Percentiles rank a stretch among this genome's conserved stretches.
These are phyloP conservation scores for Intubia oerlemansii DNA, from an alignment of 2,329 filamentous ascomycete genomes.

Conservation along the genomic window DNA sequence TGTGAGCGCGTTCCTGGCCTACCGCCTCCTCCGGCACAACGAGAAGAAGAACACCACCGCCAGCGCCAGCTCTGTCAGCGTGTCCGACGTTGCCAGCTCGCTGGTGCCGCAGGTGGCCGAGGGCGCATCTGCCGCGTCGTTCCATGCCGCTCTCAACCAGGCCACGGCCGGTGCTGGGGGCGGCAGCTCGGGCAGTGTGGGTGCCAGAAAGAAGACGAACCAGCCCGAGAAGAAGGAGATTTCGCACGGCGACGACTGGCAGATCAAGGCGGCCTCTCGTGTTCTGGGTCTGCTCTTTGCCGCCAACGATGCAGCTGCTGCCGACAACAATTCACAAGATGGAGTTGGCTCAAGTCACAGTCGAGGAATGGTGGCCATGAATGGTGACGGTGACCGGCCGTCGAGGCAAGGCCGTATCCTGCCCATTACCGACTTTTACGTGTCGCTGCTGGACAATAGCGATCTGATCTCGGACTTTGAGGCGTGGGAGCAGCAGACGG, in stretches of 20 bases:
- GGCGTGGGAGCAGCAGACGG: constrained; percentile 55
- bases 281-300: constrained; percentile 65
- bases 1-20: constrained; percentile 57
- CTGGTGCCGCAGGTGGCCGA: constrained; percentile 54
- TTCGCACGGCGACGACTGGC: constrained; percentile 70
- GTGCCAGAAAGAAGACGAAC: constrained; percentile 25
- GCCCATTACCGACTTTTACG: constrained; percentile 72
- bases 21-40: constrained; percentile 51
- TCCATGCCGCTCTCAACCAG: constrained; percentile 55
- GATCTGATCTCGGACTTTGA: constrained; percentile 76
- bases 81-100: no score
- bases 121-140: constrained; percentile 42
- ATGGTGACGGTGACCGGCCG: constrained; percentile 20
- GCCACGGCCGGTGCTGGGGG: no score
- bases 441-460: constrained; percentile 66
- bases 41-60: constrained; percentile 47
- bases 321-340: no score
- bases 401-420: constrained; percentile 41
- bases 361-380: no score
- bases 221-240: constrained; percentile 30
- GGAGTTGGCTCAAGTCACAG: no score
- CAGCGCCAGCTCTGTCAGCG: no score
- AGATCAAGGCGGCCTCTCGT: constrained; percentile 59
- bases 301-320: no score
- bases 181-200: no score